phyloP scores from a whole-genome alignment of 768 basidiomycete species.

The Amanita pallidorosea region DNA sequence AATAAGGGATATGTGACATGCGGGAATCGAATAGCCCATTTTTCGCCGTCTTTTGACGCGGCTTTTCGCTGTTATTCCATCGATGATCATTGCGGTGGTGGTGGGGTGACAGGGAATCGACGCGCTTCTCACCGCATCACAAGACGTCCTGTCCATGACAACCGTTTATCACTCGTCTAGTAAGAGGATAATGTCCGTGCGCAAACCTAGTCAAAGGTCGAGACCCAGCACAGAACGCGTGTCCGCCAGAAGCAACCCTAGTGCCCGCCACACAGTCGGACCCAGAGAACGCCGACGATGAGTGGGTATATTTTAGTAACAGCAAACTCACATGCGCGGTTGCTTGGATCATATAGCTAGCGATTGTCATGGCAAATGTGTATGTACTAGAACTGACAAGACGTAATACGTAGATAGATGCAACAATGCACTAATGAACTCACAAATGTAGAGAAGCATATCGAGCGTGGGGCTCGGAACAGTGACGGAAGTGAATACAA shows the following conservation, averaged over 20 bases:
- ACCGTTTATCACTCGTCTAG: conserved; percentile 72
- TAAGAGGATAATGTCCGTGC: conserved; percentile 61
- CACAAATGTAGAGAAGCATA: background rate
- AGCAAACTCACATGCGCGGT: conserved; percentile 36
- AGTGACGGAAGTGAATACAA: background rate
- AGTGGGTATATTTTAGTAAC: conserved; percentile 55
- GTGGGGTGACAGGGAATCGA: no score
- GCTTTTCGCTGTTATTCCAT: no score
- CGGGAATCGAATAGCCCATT: no score
- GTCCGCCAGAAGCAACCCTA: background rate
- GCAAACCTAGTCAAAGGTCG: conserved; percentile 23
- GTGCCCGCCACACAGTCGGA: conserved; percentile 7
- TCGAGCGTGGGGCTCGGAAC: background rate
- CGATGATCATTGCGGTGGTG: no score
- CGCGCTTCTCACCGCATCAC: no score
- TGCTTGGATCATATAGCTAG: conserved; percentile 51
- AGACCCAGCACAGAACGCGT: conserved; percentile 29
- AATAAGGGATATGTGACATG: no score
- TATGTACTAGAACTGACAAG: conserved; percentile 55
- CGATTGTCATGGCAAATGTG: conserved; percentile 66
- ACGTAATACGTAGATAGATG: conserved; percentile 9
- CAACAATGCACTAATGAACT: background rate
- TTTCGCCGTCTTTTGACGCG: no score
- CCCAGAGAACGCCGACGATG: conserved; percentile 17
- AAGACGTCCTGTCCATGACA: no score